A percentile compares a stretch with the other conserved stretches of the same genome.
Evolutionary conservation across 1,284 basidiomycete species (phyloP).

Genomic region (Marasmius fiardii): DNA sequence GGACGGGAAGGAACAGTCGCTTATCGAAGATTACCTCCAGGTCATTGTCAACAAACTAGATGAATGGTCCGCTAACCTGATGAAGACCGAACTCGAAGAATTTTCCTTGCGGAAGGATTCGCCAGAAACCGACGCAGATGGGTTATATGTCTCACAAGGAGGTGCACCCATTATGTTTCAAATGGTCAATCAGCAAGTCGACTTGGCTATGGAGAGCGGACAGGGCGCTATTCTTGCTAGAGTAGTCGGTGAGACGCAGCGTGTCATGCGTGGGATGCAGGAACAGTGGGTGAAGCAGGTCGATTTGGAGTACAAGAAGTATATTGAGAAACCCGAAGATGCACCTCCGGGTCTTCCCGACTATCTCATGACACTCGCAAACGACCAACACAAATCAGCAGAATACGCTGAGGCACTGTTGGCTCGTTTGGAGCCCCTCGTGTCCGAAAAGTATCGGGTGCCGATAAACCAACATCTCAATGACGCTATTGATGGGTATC

Average conservation of each 20-base stretch:
- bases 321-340: slow-evolving; percentile 87
- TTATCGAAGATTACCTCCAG: slow-evolving; percentile 95
- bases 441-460: slow-evolving; percentile 88
- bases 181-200: slow-evolving; percentile 97
- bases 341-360: slow-evolving; percentile 88
- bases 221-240: slow-evolving; percentile 92
- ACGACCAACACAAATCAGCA: slow-evolving; percentile 96
- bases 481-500: slow-evolving; percentile 96
- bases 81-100: slow-evolving; percentile 86
- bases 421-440: slow-evolving; percentile 84
- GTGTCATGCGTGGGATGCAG: slow-evolving; percentile 91
- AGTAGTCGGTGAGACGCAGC: slow-evolving; percentile 85
- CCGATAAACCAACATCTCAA: slow-evolving; percentile 87
- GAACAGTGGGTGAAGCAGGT: slow-evolving; percentile 85
- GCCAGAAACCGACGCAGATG: slow-evolving; percentile 88
- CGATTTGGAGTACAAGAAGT: slow-evolving; percentile 85
- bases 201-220: slow-evolving; percentile 92
- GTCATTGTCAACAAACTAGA: slow-evolving; percentile 95
- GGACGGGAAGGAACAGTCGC: slow-evolving; percentile 88
- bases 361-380: slow-evolving; percentile 97
- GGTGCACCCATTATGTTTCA: slow-evolving; percentile 91
- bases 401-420: slow-evolving; percentile 90
- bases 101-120: slow-evolving; percentile 83
- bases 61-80: slow-evolving; percentile 94
- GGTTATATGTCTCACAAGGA: slow-evolving; percentile 89